Conservation (phyloP, 2,329 filamentous ascomycete species). For the Gnomoniopsis smithogilvyi region DNA sequence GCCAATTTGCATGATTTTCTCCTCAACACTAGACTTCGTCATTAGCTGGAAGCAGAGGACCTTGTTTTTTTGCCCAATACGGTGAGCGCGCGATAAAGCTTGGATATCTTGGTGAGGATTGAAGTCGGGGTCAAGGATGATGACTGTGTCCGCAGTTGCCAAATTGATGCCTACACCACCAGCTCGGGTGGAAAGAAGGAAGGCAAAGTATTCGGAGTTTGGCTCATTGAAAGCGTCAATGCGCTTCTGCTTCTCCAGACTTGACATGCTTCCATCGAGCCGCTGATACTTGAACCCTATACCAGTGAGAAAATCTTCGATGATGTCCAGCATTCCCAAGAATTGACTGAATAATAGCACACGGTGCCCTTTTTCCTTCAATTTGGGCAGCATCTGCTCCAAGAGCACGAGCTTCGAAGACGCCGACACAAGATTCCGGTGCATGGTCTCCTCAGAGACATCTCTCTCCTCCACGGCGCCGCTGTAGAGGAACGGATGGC, state of each 20-base stretch:
- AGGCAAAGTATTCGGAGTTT: constrained; percentile 79
- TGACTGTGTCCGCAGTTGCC: constrained; percentile 94
- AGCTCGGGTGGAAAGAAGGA: constrained; percentile 88
- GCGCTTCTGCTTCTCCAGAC: constrained; percentile 85
- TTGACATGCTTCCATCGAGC: constrained; percentile 79
- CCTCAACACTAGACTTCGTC: constrained; percentile 84
- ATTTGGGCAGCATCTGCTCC: constrained; percentile 80
- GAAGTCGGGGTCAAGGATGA: constrained; percentile 95
- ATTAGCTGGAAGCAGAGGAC: constrained; percentile 94
- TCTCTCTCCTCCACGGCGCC: constrained; percentile 81
- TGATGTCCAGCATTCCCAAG: constrained; percentile 78
- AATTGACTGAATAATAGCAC: constrained; percentile 98
- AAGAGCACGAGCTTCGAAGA: constrained; percentile 85
- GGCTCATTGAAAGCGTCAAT: constrained; percentile 93
- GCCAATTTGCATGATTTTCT: constrained; percentile 94
- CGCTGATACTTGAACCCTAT: constrained; percentile 72
- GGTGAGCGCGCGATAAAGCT: constrained; percentile 87
- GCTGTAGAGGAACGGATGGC: constrained; percentile 95
- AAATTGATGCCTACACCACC: constrained; percentile 97
- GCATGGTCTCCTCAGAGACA: constrained; percentile 56
- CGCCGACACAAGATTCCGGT: constrained; percentile 84
- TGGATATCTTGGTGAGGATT: constrained; percentile 98
- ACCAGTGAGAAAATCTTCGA: constrained; percentile 86
- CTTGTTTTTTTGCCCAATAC: constrained; percentile 94
- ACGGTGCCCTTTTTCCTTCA: constrained; percentile 80